These are phyloP conservation scores for Pleurozium schreberi DNA, from an alignment of 225 moss, liverwort and hornwort genomes.

Conservation along the genomic window DNA sequence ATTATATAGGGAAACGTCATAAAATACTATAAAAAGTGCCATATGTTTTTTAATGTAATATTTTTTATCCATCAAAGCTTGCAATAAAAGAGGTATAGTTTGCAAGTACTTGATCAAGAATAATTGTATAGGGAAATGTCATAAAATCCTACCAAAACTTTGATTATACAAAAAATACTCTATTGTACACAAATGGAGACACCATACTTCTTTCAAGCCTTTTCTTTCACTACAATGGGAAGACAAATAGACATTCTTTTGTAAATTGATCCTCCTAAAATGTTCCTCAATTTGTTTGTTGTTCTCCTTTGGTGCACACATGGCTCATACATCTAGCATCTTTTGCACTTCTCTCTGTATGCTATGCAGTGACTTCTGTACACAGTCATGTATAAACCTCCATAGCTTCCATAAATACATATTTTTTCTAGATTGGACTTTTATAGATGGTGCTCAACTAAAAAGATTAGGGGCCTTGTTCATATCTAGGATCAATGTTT, in stretches of 20 bases:
- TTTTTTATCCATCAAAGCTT: not conserved
- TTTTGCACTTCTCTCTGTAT: not conserved
- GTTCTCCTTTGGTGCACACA: not conserved
- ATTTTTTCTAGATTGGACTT: not conserved
- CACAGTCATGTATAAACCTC: not conserved
- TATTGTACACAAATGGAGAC: not conserved
- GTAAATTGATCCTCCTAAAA: not conserved
- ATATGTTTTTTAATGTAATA: not conserved
- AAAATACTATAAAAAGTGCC: too few relatives aligned
- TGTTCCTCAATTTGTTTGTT: not conserved
- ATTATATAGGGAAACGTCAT: not conserved
- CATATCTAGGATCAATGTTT: not conserved
- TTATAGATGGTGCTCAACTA: not conserved
- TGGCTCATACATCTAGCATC: not conserved
- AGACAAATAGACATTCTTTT: not conserved
- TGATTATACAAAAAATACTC: not conserved
- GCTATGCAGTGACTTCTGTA: not conserved
- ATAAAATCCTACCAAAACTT: not conserved
- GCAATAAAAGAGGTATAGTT: too few relatives aligned
- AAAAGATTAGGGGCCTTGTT: not conserved
- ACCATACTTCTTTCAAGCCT: not conserved
- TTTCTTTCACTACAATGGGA: not conserved
- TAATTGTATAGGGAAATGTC: not conserved
- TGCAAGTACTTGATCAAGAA: not conserved
- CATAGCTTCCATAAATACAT: not conserved